Evolutionary conservation across 2,329 filamentous ascomycete genomes (phyloP), one percentile per base, ranked within the genome.

Genomic region (Aspergillus sp.): DNA sequence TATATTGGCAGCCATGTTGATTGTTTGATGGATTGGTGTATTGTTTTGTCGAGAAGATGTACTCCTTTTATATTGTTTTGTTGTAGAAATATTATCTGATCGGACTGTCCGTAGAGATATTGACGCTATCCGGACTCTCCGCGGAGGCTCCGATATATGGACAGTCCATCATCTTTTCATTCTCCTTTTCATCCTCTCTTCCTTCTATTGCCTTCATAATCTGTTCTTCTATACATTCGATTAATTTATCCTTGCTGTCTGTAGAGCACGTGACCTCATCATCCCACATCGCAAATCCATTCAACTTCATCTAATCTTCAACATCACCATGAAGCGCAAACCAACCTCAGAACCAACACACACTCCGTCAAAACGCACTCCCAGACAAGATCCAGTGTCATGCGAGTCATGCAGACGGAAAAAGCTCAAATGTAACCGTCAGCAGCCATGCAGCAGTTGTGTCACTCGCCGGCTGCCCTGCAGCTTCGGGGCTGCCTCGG

Each of bases 391-490:
- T 11, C 67, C 67, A 0, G 65, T 70, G 1, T 70, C 67, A 0
- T 70, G 67, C 39, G 60, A 62, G 9, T 66, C 59, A 19, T 19
- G 19, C 19, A 58, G 66, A 3, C 53, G 56, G 48, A 65, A 66
- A 50, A 68, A 78, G 67, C 72, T 79, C 32, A 79, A 76, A 63
- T 79, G 76, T 55, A 72, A 78, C 53, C 71, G 75, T 4, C 68
- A 68, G 37, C 60, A 68, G 10, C 76, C 76, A 9, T 79, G 76
- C 52, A 69, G 68, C 29, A 72, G 71, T 46, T 79, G 76, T 50
- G 54, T 46, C 1, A 42, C 58, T 5, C 61, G 66, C 10, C 49
- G 48, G 2, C 34, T 67, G 9, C 6, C 37, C 1, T 69, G 67
- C 43, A 49, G 12, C 10, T 64, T 61, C 39, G 53, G 43, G 5